Conservation (phyloP, 202 grass and related monocot species). For the Carex arenaria region DNA sequence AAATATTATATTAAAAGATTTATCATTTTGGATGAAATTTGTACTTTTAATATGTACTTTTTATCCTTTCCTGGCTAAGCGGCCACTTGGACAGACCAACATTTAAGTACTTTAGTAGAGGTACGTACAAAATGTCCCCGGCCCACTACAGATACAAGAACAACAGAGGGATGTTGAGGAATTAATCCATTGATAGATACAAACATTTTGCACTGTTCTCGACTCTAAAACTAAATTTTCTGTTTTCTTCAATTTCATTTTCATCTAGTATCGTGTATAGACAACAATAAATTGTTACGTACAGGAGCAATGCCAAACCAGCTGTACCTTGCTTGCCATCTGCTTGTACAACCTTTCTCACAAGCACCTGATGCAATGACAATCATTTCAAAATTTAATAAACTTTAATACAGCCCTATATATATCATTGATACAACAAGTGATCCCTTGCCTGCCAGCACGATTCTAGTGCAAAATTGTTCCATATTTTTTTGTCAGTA, state of each 20-base stretch:
- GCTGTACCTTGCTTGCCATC: not conserved
- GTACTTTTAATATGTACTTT: too few species aligned
- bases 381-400: not conserved
- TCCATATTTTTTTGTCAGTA: not conserved
- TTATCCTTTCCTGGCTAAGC: not conserved
- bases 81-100: not conserved
- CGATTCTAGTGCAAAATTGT: not conserved
- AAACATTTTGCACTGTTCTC: not conserved
- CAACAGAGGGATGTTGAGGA: not conserved
- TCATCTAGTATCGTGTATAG: not conserved
- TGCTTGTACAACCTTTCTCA: not conserved
- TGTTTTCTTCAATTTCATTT: not conserved
- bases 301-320: not conserved
- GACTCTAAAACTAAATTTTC: not conserved
- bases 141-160: not conserved
- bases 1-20: too few species aligned
- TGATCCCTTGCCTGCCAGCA: not conserved
- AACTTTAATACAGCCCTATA: not conserved
- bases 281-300: not conserved
- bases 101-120: not conserved
- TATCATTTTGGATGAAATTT: too few species aligned
- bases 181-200: not conserved
- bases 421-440: not conserved
- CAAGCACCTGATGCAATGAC: conserved; percentile 9
- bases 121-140: not conserved